Evolutionary conservation across 768 basidiomycete genomes (phyloP).

Genomic region (Suillus clintonianus): DNA sequence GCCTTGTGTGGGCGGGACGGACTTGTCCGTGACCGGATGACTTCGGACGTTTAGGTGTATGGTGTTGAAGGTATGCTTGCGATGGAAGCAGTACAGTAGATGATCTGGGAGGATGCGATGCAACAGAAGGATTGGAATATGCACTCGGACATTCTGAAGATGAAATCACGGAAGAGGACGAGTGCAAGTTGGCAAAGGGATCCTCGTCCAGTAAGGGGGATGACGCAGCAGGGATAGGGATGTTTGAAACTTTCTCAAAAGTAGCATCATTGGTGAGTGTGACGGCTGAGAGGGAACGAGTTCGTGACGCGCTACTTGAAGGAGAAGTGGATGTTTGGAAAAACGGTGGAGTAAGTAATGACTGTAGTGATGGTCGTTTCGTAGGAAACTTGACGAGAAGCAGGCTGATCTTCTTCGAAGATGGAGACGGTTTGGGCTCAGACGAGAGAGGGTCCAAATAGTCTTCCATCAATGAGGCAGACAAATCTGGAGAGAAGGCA

Average conservation of each 20-base stretch:
- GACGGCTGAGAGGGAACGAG: slow-evolving; percentile 16
- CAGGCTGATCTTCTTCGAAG: slow-evolving; percentile 8
- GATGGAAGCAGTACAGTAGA: slow-evolving; percentile 17
- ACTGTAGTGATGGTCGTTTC: slow-evolving; percentile 56
- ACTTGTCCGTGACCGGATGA: slow-evolving; percentile 36
- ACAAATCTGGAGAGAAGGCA: slow-evolving; percentile 5
- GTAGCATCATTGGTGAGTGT: neutral
- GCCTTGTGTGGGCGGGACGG: slow-evolving; percentile 43
- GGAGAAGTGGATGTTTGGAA: slow-evolving; percentile 43
- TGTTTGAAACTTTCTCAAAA: slow-evolving; percentile 2
- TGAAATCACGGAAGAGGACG: slow-evolving; percentile 22
- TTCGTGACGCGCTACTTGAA: slow-evolving; percentile 20
- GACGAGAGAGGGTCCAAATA: neutral
- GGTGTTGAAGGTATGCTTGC: slow-evolving; percentile 8
- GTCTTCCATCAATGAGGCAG: slow-evolving; percentile 9
- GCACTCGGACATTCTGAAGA: neutral
- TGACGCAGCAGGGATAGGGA: slow-evolving; percentile 9
- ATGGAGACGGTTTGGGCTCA: neutral
- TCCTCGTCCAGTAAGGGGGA: slow-evolving; percentile 61
- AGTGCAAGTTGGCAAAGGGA: slow-evolving; percentile 65
- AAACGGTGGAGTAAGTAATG: slow-evolving; percentile 42
- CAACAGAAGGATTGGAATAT: slow-evolving; percentile 8
- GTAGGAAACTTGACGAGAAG: slow-evolving; percentile 40
- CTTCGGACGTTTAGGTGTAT: slow-evolving; percentile 25
- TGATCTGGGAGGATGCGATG: slow-evolving; percentile 9